These are phyloP conservation scores for Cymbopogon flexuosus DNA, from an alignment of 202 grass and related monocot species.

Conservation along the genomic window DNA sequence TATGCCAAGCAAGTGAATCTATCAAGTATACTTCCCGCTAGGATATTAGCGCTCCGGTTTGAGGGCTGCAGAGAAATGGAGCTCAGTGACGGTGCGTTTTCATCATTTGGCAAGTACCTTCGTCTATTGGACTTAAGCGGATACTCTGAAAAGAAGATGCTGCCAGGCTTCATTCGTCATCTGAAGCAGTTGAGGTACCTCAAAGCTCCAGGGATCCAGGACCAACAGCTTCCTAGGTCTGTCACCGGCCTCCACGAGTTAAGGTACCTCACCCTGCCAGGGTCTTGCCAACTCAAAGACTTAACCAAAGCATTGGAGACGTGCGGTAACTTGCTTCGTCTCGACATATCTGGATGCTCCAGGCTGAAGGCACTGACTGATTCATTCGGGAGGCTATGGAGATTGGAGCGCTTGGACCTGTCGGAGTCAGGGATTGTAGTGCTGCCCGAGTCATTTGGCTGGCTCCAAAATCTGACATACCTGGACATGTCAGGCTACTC, in stretches of 20 bases:
- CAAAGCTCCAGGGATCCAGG: not conserved
- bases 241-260: too few relatives aligned
- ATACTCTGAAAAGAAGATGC: too few relatives aligned
- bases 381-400: not conserved
- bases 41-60: not conserved
- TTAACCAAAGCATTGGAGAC: too few relatives aligned
- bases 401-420: not conserved
- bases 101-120: not conserved
- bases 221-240: too few relatives aligned
- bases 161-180: not conserved
- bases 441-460: not conserved
- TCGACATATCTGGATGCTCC: not conserved
- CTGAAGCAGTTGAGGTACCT: slow-evolving; percentile 19
- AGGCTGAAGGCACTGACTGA: not conserved
- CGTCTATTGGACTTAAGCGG: not conserved
- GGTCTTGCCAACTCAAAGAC: too few relatives aligned
- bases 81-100: not conserved
- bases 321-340: too few relatives aligned
- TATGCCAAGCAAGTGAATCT: not conserved
- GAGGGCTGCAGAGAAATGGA: not conserved
- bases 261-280: too few relatives aligned
- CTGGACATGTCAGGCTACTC: not conserved
- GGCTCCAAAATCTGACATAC: not conserved
- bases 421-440: not conserved
- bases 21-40: not conserved